Evolutionary conservation across 2,329 filamentous ascomycete species (phyloP).

Genomic region (Colletotrichum tropicale): DNA sequence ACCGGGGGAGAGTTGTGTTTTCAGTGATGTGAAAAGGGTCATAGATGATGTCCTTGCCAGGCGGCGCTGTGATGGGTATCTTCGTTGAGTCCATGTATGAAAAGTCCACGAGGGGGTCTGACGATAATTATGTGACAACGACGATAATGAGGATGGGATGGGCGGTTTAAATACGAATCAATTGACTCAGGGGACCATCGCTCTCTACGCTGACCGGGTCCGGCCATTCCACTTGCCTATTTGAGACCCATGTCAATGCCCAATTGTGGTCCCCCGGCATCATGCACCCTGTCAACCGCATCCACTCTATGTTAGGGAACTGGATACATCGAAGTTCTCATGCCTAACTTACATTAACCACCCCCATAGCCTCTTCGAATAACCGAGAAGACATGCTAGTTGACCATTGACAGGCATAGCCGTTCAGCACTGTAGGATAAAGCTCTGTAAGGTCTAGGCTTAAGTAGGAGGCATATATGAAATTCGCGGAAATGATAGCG

Average conservation of each 20-base stretch:
- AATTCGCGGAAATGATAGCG: neutral
- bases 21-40: neutral
- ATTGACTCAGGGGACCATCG: too few relatives aligned
- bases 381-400: neutral
- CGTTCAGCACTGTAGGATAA: neutral
- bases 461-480: slow-evolving; percentile 30
- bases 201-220: too few relatives aligned
- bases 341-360: neutral
- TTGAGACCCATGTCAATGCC: neutral
- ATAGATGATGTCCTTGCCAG: neutral
- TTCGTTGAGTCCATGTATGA: neutral
- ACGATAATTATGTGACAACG: neutral
- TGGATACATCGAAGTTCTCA: neutral
- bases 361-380: neutral
- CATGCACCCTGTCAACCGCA: neutral
- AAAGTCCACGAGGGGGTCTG: neutral
- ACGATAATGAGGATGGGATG: neutral
- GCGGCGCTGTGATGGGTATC: neutral
- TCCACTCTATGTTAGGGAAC: neutral
- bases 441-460: slow-evolving; percentile 61
- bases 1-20: neutral
- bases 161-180: neutral
- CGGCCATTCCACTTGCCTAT: neutral
- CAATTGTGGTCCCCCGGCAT: neutral
- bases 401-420: neutral